These are phyloP conservation scores for Aspergillus ochraceoroseus DNA, from an alignment of 2,329 filamentous ascomycete genomes.

Conservation along the genomic window DNA sequence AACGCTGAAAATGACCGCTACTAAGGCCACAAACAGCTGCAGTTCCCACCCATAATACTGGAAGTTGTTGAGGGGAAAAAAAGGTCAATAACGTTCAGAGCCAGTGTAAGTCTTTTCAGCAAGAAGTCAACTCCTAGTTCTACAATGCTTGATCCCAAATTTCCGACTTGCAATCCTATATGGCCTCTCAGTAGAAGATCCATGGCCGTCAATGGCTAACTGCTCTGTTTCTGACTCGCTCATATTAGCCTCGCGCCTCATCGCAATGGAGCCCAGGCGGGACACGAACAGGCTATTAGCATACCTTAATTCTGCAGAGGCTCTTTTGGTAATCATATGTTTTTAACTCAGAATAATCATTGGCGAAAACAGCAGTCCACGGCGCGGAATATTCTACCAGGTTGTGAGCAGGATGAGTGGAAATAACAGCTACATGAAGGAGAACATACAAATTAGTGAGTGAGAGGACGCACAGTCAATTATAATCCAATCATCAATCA, in stretches of 20 bases:
- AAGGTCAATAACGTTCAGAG: too few relatives aligned
- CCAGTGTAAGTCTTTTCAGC: too few relatives aligned
- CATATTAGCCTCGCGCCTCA: too few relatives aligned
- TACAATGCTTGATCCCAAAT: too few relatives aligned
- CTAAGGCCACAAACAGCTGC: slow-evolving; percentile 19
- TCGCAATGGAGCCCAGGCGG: not conserved
- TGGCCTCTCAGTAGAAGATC: too few relatives aligned
- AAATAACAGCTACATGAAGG: slow-evolving; percentile 6
- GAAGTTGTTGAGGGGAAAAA: too few relatives aligned
- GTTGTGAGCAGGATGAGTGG: slow-evolving; percentile 8
- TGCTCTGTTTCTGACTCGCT: too few relatives aligned
- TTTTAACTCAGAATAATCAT: slow-evolving; percentile 12
- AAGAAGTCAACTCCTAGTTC: too few relatives aligned
- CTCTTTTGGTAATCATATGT: slow-evolving; percentile 8
- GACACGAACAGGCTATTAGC: too few relatives aligned
- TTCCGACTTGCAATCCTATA: too few relatives aligned
- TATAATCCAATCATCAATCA: slow-evolving; percentile 12
- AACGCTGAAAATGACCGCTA: slow-evolving; percentile 22
- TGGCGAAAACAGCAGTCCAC: slow-evolving; percentile 10
- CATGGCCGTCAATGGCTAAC: too few relatives aligned
- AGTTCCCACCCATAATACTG: too few relatives aligned
- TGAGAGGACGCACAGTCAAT: slow-evolving; percentile 11
- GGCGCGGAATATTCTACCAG: slow-evolving; percentile 8
- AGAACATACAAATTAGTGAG: slow-evolving; percentile 4
- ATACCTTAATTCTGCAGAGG: slow-evolving; percentile 8